These are phyloP conservation scores for Straminergon stramineum DNA, from an alignment of 225 moss, liverwort and hornwort genomes.

Conservation along the genomic window DNA sequence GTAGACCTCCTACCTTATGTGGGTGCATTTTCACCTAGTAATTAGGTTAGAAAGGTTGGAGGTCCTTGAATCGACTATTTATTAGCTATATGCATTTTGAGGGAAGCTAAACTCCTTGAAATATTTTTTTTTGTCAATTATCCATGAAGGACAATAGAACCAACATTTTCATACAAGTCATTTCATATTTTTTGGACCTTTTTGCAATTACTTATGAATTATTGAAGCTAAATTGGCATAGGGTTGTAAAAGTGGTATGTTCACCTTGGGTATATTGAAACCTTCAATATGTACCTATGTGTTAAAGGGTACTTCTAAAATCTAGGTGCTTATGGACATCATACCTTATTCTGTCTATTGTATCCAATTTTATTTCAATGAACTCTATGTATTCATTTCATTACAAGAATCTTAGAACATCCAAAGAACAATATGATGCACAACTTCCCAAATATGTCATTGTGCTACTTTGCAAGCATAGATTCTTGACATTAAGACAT, in stretches of 20 bases:
- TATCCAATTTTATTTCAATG: not conserved
- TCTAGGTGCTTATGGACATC: too few relatives aligned
- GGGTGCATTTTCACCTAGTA: not conserved
- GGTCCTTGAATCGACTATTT: not conserved
- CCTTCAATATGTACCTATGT: not conserved
- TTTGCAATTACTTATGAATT: not conserved
- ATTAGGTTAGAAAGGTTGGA: not conserved
- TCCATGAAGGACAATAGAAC: not conserved
- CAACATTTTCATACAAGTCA: accelerated
- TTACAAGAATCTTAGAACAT: not conserved
- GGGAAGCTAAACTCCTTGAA: accelerated
- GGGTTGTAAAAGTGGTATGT: not conserved
- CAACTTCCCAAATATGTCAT: not conserved
- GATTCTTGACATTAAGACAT: not conserved
- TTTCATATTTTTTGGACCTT: not conserved
- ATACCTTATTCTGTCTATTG: too few relatives aligned
- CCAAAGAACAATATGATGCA: not conserved
- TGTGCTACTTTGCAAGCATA: not conserved
- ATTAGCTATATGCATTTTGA: not conserved
- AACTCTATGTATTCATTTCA: not conserved
- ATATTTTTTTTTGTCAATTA: not conserved
- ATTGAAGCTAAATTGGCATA: not conserved
- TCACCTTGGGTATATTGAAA: not conserved
- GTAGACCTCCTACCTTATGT: not conserved
- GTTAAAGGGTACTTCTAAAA: accelerated